These are phyloP conservation scores for Passiflora organensis DNA, from an alignment of 345 rosid genomes.

Conservation along the genomic window DNA sequence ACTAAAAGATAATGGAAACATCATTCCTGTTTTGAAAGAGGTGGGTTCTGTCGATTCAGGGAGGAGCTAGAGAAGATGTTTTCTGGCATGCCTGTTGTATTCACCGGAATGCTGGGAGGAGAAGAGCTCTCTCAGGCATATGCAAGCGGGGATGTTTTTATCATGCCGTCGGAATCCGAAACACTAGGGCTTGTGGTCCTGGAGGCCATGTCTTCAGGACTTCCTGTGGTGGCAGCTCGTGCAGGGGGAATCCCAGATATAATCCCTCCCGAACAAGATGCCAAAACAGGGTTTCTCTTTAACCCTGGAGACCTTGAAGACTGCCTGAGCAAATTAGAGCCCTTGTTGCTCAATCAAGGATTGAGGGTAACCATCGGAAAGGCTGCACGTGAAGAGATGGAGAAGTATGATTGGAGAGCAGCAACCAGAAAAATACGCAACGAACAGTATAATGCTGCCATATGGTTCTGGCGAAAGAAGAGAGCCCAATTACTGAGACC, in stretches of 20 bases:
- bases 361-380: constrained; percentile 66
- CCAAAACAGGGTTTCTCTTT: constrained; percentile 72
- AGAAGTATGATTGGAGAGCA: constrained; percentile 93
- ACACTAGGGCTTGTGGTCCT: constrained; percentile 93
- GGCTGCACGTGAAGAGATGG: constrained; percentile 84
- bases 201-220: constrained; percentile 96
- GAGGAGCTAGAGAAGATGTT: constrained; percentile 84
- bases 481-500: constrained; percentile 73
- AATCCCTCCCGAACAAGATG: constrained; percentile 84
- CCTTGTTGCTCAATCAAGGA: constrained; percentile 44
- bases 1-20: no score
- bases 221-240: constrained; percentile 85
- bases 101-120: constrained; percentile 85
- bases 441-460: constrained; percentile 88
- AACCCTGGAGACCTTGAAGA: constrained; percentile 82
- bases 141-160: constrained; percentile 93
- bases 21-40: background rate
- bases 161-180: constrained; percentile 97
- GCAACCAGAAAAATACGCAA: constrained; percentile 83
- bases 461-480: constrained; percentile 94
- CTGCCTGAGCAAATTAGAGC: constrained; percentile 64
- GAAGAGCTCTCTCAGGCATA: constrained; percentile 96
- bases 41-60: constrained; percentile 37
- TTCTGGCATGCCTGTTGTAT: constrained; percentile 78
- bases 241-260: constrained; percentile 97